Percentiles rank a stretch among this genome's conserved stretches.
These are phyloP conservation scores for Penicillium pulvis DNA, from an alignment of 495 filamentous ascomycete genomes.

Conservation along the genomic window DNA sequence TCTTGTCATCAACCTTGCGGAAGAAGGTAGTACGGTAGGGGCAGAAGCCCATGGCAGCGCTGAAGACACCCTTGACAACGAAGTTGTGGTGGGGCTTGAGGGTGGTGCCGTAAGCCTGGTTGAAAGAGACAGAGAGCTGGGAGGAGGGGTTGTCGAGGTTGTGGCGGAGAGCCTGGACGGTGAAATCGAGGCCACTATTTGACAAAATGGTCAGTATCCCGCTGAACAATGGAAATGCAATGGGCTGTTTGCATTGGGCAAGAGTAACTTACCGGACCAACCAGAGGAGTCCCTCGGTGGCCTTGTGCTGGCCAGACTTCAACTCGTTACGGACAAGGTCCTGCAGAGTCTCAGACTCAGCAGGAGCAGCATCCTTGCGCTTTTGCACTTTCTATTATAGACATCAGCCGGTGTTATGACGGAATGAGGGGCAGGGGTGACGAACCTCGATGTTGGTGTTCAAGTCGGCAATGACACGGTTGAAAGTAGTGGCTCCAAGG, in stretches of 20 bases:
- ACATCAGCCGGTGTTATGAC: slow-evolving; percentile 19
- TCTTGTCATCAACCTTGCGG: slow-evolving; percentile 72
- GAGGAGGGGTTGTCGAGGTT: slow-evolving; percentile 66
- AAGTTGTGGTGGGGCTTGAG: slow-evolving; percentile 91
- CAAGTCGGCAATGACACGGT: slow-evolving; percentile 87
- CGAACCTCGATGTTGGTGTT: slow-evolving; percentile 86
- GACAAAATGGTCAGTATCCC: not conserved
- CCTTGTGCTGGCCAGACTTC: slow-evolving; percentile 80
- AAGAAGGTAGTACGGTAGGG: slow-evolving; percentile 94
- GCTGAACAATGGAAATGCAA: not conserved
- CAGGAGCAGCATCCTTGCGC: slow-evolving; percentile 73
- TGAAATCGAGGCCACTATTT: slow-evolving; percentile 87
- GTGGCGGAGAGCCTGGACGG: slow-evolving; percentile 74
- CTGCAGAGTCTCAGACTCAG: slow-evolving; percentile 78
- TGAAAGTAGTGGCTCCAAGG: slow-evolving; percentile 80
- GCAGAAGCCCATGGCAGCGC: slow-evolving; percentile 85
- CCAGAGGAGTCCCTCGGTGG: slow-evolving; percentile 90
- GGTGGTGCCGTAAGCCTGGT: slow-evolving; percentile 75
- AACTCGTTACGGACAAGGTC: slow-evolving; percentile 82
- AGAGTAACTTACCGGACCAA: slow-evolving; percentile 69
- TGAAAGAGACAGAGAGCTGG: slow-evolving; percentile 87
- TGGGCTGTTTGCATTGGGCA: not conserved
- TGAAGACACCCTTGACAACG: slow-evolving; percentile 85
- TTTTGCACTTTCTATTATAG: slow-evolving; percentile 81
- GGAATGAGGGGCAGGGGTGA: slow-evolving; percentile 14